Evolutionary conservation across 306 rosid species (phyloP).

Genomic region (Vigna trinervia): DNA sequence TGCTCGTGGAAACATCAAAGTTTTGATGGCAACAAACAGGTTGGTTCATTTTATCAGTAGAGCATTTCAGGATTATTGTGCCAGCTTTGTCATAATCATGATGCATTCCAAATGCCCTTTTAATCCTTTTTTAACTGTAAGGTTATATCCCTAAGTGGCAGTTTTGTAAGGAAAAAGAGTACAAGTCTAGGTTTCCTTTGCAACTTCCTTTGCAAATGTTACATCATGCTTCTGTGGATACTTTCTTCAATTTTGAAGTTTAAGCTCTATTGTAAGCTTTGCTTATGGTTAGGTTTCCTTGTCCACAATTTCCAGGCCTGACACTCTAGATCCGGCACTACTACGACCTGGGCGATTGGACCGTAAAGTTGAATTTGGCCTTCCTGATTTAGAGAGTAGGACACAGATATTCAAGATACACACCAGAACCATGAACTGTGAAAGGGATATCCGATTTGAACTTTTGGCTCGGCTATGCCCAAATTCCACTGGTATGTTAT

Average conservation of each 20-base stretch:
- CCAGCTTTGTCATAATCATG: not conserved
- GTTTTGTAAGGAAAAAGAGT: not conserved
- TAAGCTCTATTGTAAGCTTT: not conserved
- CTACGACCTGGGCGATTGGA: conserved; percentile 96
- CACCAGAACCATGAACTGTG: conserved; percentile 97
- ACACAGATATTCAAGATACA: conserved; percentile 97
- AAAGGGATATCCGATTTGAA: conserved; percentile 92
- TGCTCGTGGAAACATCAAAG: conserved; percentile 97
- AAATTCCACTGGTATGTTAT: conserved; percentile 83
- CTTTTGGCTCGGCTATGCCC: conserved; percentile 98
- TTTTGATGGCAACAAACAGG: conserved; percentile 99
- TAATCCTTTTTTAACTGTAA: not conserved
- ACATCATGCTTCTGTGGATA: not conserved
- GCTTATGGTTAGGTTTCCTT: conserved; percentile 28
- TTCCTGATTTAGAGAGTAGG: conserved; percentile 97
- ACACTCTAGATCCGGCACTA: conserved; percentile 96
- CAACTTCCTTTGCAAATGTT: conserved; percentile 13
- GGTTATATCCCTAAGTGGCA: not conserved
- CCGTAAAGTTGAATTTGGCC: conserved; percentile 98
- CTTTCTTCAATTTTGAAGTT: conserved; percentile 10
- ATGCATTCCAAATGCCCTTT: conserved; percentile 30
- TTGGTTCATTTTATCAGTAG: conserved; percentile 35
- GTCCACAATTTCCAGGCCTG: conserved; percentile 71
- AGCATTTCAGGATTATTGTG: not conserved
- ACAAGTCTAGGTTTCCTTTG: not conserved